Base-by-base conservation (phyloP, 352 stramenopile genomes). In the Pythium plurisporium region DNA sequence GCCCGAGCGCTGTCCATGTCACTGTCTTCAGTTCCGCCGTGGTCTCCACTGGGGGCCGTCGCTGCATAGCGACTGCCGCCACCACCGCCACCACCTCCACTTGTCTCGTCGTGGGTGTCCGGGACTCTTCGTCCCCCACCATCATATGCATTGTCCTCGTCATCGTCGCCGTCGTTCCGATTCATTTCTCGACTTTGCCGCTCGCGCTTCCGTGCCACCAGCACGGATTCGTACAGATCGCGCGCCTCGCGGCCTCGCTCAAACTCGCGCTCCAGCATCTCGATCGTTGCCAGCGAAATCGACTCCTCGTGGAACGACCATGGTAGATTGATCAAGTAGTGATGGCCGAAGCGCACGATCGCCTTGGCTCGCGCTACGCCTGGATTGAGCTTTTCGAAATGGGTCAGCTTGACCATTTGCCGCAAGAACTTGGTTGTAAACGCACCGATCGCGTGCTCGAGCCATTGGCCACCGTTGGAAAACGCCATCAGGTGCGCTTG, bases 241-340 rank as follows among this genome's bases (percentile, higher is more conserved):
- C 81, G 68, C 6, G 82, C 76, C n/a, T 69, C 75, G 17, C 82
- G 77, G 7, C 82, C 82, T 27, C 82, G 74, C 44, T 92, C 82
- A 59, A 92, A 89, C 61, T 90, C 82, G 44, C 76, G 66, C 61
- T 92, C 82, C 30, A 92, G 56, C 40, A 78, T 82, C 51, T 89
- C 79, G 34, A 89, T 89, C 23, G 76, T 88, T 20, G 82, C 78
- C 17, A 74, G 49, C 19, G 76, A 70, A 19, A 92, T 87, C 20
- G 78, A 80, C 37, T 92, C 82, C 25, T 84, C 78, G 47, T 91
- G 73, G 27, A 92, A 91, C 10, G 82, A 90, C 34, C 78, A 78
- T 27, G 82, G 82, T 34, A 92, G 44, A 36, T 92, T 75, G 19
- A 92, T 92, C 29, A 92, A 56, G 43, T 92, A 92, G 44, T 90